Conservation (phyloP, 352 stramenopile species). For the Pythium brassicae region DNA sequence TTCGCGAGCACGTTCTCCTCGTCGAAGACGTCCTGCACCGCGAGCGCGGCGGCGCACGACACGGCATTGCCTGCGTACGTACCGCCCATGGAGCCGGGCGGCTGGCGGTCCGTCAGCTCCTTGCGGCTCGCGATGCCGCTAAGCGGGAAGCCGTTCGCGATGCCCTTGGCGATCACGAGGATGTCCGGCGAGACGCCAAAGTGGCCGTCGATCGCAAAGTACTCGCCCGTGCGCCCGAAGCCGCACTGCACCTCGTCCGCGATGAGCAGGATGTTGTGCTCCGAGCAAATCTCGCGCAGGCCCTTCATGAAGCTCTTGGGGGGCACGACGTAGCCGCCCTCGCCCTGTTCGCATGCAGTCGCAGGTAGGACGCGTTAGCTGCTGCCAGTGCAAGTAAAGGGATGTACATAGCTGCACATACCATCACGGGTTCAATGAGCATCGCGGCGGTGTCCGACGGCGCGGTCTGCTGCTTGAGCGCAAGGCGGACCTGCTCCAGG, state of each 20-base stretch:
- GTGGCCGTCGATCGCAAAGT: constrained; percentile 85
- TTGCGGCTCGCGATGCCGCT: constrained; percentile 89
- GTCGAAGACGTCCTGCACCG: constrained; percentile 75
- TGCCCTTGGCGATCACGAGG: constrained; percentile 96
- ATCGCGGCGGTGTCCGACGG: constrained; percentile 87
- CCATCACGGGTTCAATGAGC: constrained; percentile 88
- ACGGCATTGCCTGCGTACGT: constrained; percentile 93
- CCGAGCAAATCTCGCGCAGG: constrained; percentile 90
- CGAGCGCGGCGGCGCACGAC: constrained; percentile 88
- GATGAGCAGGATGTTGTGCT: constrained; percentile 95
- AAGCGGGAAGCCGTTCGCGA: constrained; percentile 95
- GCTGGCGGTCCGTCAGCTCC: constrained; percentile 81
- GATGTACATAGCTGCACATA: neutral
- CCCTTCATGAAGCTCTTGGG: constrained; percentile 89
- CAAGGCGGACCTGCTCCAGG: constrained; percentile 79
- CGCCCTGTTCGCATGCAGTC: constrained; percentile 50
- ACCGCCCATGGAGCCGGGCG: constrained; percentile 88
- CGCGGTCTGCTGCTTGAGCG: constrained; percentile 89
- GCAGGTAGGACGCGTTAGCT: too few relatives aligned
- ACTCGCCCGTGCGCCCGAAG: constrained; percentile 92
- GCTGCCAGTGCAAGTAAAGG: too few relatives aligned
- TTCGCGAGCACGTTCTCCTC: constrained; percentile 90
- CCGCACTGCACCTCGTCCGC: constrained; percentile 98
- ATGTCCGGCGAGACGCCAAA: constrained; percentile 93
- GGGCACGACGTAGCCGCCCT: constrained; percentile 93